Evolutionary conservation across 495 filamentous ascomycete species (phyloP).

Genomic region (Melanomma pulvis-pyrius): DNA sequence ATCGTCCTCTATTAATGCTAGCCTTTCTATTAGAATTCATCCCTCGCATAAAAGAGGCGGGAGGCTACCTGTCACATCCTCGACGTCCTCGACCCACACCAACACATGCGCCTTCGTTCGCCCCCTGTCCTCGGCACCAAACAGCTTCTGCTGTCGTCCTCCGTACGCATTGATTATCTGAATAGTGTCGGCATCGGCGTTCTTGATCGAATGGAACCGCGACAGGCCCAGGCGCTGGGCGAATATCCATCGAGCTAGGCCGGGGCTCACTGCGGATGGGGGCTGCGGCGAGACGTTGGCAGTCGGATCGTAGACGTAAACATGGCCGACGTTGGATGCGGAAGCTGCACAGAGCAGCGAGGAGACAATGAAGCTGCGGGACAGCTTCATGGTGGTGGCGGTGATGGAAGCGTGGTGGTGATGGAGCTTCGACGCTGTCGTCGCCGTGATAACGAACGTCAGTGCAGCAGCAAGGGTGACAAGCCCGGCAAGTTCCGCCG

Average conservation of each 20-base stretch:
- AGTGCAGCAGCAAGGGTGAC: not conserved
- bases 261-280: conserved; percentile 42
- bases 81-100: conserved; percentile 55
- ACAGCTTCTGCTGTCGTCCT: conserved; percentile 48
- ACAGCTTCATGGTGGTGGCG: conserved; percentile 37
- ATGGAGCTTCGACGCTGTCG: not conserved
- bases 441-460: conserved; percentile 12
- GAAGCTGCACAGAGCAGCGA: conserved; percentile 26
- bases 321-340: conserved; percentile 23
- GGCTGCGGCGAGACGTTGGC: conserved; percentile 5
- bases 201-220: conserved; percentile 53
- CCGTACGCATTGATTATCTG: conserved; percentile 55
- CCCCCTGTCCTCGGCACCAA: conserved; percentile 40
- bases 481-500: too few relatives aligned
- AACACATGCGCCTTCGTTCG: conserved; percentile 43
- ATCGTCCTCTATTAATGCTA: conserved; percentile 9
- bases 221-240: conserved; percentile 59
- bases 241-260: conserved; percentile 56
- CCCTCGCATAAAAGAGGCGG: not conserved
- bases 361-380: conserved; percentile 27
- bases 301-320: conserved; percentile 41
- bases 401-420: conserved; percentile 7
- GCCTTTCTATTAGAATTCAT: not conserved
- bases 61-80: conserved; percentile 49
- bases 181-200: conserved; percentile 50